These are phyloP conservation scores for Fusarium sp. DNA, from an alignment of 2,329 filamentous ascomycete species.

Conservation along the genomic window DNA sequence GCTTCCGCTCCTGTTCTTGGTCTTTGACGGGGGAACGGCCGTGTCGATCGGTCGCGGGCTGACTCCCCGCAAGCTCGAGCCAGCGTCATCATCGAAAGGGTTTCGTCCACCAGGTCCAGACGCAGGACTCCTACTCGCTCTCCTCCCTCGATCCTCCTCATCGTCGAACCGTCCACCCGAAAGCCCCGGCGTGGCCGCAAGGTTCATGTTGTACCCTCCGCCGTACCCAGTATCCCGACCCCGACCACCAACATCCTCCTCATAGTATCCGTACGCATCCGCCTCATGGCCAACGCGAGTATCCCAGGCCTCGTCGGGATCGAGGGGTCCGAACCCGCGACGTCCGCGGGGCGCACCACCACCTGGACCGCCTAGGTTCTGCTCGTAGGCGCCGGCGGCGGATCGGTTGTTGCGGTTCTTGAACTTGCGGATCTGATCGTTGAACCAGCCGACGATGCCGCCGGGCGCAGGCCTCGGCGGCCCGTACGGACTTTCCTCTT, in stretches of 20 bases:
- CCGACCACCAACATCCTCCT: conserved; percentile 63
- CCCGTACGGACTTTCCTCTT: conserved; percentile 60
- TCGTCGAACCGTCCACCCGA: conserved; percentile 39
- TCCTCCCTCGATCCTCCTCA: conserved; percentile 56
- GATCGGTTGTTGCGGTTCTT: conserved; percentile 74
- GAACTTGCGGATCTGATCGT: conserved; percentile 72
- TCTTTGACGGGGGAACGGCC: conserved; percentile 44
- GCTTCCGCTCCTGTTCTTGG: conserved; percentile 49
- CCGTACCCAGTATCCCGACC: conserved; percentile 50
- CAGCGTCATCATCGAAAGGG: conserved; percentile 79
- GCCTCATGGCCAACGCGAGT: conserved; percentile 80
- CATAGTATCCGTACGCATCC: conserved; percentile 77
- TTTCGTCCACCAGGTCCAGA: conserved; percentile 58
- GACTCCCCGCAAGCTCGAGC: conserved; percentile 75
- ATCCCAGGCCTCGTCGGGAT: conserved; percentile 91
- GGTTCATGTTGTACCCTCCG: conserved; percentile 63
- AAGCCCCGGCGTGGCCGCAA: conserved; percentile 53
- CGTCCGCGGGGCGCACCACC: conserved; percentile 54
- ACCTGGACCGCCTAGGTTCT: conserved; percentile 59
- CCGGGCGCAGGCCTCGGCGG: conserved; percentile 67
- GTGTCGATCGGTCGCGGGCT: conserved; percentile 80
- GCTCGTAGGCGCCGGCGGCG: conserved; percentile 79
- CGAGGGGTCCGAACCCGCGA: conserved; percentile 74
- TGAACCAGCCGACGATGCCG: conserved; percentile 80
- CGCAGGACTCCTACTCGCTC: conserved; percentile 58